phyloP scores from a whole-genome alignment of 2,329 filamentous ascomycete species.

The Aspergillus melleus region DNA sequence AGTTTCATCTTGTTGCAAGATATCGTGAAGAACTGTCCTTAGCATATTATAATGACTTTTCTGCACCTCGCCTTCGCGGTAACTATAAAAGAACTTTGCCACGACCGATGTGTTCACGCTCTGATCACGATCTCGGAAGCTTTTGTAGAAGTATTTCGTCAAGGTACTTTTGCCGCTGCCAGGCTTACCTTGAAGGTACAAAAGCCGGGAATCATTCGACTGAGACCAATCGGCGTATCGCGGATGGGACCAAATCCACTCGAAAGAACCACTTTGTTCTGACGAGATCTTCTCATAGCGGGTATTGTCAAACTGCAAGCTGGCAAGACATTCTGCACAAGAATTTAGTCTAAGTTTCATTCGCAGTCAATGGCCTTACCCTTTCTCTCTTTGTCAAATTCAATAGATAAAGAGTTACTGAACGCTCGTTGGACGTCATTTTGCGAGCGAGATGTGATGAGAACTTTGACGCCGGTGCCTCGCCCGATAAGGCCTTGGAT shows the following conservation, averaged over 20 bases:
- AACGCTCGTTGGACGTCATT: not conserved
- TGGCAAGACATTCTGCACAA: not conserved
- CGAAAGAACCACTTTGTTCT: constrained; percentile 1
- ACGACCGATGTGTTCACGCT: not conserved
- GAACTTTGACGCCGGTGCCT: not conserved
- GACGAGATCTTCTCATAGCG: constrained; percentile 4
- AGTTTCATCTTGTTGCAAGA: not conserved
- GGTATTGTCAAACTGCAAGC: constrained; percentile 1
- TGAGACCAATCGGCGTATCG: not conserved
- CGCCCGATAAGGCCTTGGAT: not conserved
- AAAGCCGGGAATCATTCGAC: not conserved
- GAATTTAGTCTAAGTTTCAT: not conserved
- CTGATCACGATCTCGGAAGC: not conserved
- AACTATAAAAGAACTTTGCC: constrained; percentile 5
- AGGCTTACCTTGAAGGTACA: constrained; percentile 7
- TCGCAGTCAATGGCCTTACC: not conserved
- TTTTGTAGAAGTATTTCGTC: not conserved
- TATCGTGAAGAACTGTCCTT: not conserved
- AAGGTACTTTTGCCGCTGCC: constrained; percentile 7
- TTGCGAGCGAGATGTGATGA: not conserved
- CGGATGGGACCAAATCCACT: constrained; percentile 5
- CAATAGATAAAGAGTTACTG: not conserved
- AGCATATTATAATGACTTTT: constrained; percentile 8
- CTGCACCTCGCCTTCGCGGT: constrained; percentile 3
- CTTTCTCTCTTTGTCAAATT: constrained; percentile 1